Base-by-base conservation (phyloP, 371 early-diverging fungal species). In the Rhizopus delemar region DNA sequence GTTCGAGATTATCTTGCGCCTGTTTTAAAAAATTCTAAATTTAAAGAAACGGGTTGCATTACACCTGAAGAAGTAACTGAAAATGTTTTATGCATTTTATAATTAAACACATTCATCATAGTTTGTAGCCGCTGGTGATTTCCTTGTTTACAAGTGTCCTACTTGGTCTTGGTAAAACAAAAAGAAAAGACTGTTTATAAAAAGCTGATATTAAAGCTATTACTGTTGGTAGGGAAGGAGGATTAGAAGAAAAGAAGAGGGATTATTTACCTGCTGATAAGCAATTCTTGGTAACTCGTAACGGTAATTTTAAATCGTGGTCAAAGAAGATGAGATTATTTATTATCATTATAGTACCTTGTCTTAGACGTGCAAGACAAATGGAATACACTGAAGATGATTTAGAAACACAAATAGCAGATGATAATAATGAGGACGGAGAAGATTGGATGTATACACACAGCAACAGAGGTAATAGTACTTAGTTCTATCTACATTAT, bases 121-220 rank as follows among this genome's bases (percentile, higher is more conserved):
- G 91, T 98, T 97, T 81, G 89, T 95, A 54, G 90, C 91, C 31
- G 97, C 97, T 6, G 99, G 99, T 29, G 99, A 98, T 70, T 97
- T 93, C 66, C 83, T 98, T 38, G 96, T 95, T 11, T 95, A 87
- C 83, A 97, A 97, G 77, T 97, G 96, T 71, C 98, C 97, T 9
- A 97, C 98, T n/a, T 98, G 99, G 99, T 79, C 84, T 50, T 98
- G 98, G 93, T 90, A 82, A 65, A 74, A 7, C 7, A 45, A 11
- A 5, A 9, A 11, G 8, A 12, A 32, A 15, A 31, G 43, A 11
- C 6, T 22, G 22, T 2, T 2, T 22, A 51, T 4, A 48, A 3
- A 41, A 5, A 59, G 22, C 6, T 16, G 34, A 33, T 8, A 22
- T 31, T 38, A 29, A 11, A 5, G 13, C 36, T 48, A n/a, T 35